Base-by-base conservation (phyloP, 2,329 filamentous ascomycete species). In the Huntiella omanensis region DNA sequence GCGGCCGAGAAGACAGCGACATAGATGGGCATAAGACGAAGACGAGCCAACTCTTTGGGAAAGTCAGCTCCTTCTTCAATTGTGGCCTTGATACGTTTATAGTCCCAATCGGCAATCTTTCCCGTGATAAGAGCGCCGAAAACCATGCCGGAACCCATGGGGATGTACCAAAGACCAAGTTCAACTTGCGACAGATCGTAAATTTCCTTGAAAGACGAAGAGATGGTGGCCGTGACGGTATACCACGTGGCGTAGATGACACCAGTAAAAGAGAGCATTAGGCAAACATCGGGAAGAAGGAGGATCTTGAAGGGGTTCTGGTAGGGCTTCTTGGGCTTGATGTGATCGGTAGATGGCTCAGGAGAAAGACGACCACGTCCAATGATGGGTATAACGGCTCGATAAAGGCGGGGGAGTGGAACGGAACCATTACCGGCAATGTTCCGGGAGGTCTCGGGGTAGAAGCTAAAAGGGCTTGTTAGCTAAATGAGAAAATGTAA, bases 211-310 rank as follows among this genome's bases (percentile, higher is more conserved):
- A 61, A 58, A 0, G 59, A 55, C 1, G 58, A 59, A 0, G 60
- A 59, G 32, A 60, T 57, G 7, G 59, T 60, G 1, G 58, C 56
- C 2, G 56, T 59, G n/a, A 60, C 53, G 3, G 57, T 60, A 46
- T 59, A 60, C 50, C 58, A 59, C 15, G 60, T 54, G 6, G 57
- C 56, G 48, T 61, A 61, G 8, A 60, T 55, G 1, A 62, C 50
- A 13, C 56, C 58, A 0, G 59, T 59, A 38, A 58, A 60, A 5
- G 54, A 44, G 7, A 62, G 46, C 2, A 54, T 58, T 3, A 58
- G 47, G 4, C 53, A 49, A 5, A 61, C 53, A 28, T 62, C 58
- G 0, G 55, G 57, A 28, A 57, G 57, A 1, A 52, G 41, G 12
- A 62, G 54, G 11, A 62, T 56, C 6, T 49, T 45, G 40, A 62